Base-by-base conservation (phyloP, 306 rosid species). In the Trifolium subterraneum region DNA sequence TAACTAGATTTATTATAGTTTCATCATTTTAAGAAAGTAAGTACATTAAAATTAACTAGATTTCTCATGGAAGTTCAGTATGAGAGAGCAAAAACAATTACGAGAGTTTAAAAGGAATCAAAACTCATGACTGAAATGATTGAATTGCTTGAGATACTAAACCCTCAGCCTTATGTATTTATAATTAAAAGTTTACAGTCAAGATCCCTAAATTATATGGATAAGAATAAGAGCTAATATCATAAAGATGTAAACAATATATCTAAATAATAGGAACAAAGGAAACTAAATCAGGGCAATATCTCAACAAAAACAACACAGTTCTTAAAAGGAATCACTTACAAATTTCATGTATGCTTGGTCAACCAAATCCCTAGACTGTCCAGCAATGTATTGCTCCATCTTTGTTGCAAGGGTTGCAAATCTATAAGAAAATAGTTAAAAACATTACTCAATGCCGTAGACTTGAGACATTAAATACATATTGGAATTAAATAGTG, bases 291-390 rank as follows among this genome's bases (percentile, higher is more conserved):
- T 8, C 10, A 36, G 10, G 39, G 10, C 10, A 36, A 36, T 36
- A 36, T 36, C 39, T 7, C 39, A 36, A 36, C 39, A 36, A 36
- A 7, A 36, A 59, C 62, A 66, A 12, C 20, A 33, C 8, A 79
- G 45, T 61, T 27, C 22, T 51, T 31, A 45, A 72, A 56, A 39
- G 68, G 45, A 85, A 72, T 9, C 62, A 85, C 97, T 86, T 77
- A 94, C 99, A 83, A 94, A 88, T 87, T 94, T 94, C 29, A 89
- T 90, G 84, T 94, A 94, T 41, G 97, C 97, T 92, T 90, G 97
- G 83, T 94, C 99, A 81, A 94, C 99, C 89, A 94, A 88, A 85
- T 94, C 99, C 89, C 99, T 88, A 20, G 97, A 90, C 80, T 94
- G 97, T 74, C 97, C 99, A 61, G 87, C 81, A 70, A 94, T 78